phyloP scores from a whole-genome alignment of 2,329 filamentous ascomycete genomes.

The Fusarium kyushuense region DNA sequence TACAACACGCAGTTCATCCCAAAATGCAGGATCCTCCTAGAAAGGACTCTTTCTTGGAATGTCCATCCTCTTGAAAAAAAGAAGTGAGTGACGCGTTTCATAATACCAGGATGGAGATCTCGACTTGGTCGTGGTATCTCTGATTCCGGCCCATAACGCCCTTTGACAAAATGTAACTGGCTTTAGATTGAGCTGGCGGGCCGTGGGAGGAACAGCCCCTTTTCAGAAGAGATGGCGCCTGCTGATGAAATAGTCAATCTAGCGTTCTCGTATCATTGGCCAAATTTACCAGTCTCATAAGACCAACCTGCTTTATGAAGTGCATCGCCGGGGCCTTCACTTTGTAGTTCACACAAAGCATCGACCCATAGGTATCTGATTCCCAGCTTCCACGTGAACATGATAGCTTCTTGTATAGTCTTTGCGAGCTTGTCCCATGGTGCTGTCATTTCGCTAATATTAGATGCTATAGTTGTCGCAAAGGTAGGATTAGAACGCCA shows the following conservation, averaged over 20 bases:
- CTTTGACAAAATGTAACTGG: not conserved
- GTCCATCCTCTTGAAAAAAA: constrained; percentile 1
- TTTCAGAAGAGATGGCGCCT: not conserved
- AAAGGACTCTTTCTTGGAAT: not conserved
- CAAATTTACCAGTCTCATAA: constrained; percentile 5
- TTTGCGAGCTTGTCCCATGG: constrained; percentile 1
- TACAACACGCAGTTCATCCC: not conserved
- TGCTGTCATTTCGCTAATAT: not conserved
- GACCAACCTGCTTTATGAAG: constrained; percentile 3
- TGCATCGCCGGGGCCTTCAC: not conserved
- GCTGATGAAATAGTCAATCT: constrained; percentile 4
- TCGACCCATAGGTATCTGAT: constrained; percentile 5
- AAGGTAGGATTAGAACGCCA: constrained; percentile 1
- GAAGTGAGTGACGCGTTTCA: not conserved
- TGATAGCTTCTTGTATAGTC: constrained; percentile 1
- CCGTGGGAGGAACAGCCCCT: not conserved
- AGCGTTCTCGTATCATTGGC: constrained; percentile 9
- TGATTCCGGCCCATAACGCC: not conserved
- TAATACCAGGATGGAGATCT: no score
- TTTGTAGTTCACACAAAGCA: constrained; percentile 16
- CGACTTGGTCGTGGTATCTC: no score
- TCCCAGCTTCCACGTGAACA: not conserved
- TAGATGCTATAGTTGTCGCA: not conserved
- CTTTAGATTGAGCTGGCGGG: not conserved
- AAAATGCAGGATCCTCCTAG: constrained; percentile 6